Evolutionary conservation across 805 yeast species (phyloP).

Genomic region (Pichia cabralensis): DNA sequence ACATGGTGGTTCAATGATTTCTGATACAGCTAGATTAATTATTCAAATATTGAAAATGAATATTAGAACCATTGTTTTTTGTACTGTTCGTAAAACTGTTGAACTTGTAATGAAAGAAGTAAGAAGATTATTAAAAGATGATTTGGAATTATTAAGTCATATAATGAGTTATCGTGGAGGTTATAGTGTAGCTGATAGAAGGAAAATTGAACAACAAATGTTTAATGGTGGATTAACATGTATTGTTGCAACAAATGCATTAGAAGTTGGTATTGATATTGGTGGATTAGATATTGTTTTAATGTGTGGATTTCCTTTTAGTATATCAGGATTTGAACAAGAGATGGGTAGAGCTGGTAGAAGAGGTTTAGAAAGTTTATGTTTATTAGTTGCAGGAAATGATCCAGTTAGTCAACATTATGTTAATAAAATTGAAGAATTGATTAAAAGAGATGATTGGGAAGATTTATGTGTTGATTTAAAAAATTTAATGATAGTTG

Average conservation of each 20-base stretch:
- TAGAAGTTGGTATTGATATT: conserved; percentile 92
- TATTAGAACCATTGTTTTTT: conserved; percentile 80
- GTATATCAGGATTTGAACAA: conserved; percentile 82
- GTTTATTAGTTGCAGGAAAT: conserved; percentile 72
- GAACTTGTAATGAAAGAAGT: conserved; percentile 84
- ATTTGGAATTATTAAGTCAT: conserved; percentile 40
- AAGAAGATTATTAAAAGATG: conserved; percentile 40
- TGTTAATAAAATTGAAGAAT: conserved; percentile 53
- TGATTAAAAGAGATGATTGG: conserved; percentile 38
- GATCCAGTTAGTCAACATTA: conserved; percentile 84
- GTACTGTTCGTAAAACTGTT: conserved; percentile 77
- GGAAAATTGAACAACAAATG: conserved; percentile 84
- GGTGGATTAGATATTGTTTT: conserved; percentile 88
- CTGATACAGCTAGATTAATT: conserved; percentile 67
- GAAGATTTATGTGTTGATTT: conserved; percentile 54
- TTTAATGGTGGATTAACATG: conserved; percentile 79
- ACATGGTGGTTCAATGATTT: conserved; percentile 48
- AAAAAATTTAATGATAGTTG: conserved; percentile 52
- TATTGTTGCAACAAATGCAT: conserved; percentile 88
- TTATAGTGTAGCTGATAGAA: conserved; percentile 74
- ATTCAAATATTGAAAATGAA: conserved; percentile 53
- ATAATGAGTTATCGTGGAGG: conserved; percentile 96
- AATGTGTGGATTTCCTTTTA: conserved; percentile 86
- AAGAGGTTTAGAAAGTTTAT: conserved; percentile 73
- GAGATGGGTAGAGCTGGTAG: conserved; percentile 98